Evolutionary conservation across 805 yeast genomes (phyloP).

Genomic region (Candida ascalaphidarum): DNA sequence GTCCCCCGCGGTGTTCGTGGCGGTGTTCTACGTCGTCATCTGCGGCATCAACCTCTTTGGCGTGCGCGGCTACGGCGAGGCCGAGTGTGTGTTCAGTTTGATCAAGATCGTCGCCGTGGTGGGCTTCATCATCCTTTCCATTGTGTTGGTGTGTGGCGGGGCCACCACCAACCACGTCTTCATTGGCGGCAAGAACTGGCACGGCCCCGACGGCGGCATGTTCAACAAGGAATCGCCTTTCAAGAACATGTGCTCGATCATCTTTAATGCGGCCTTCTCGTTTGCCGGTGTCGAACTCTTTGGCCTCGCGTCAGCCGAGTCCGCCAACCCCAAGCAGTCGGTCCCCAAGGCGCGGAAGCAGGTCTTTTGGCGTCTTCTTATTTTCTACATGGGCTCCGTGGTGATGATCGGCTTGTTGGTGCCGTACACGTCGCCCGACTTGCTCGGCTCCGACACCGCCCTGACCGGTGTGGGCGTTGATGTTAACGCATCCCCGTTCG

Average conservation of each 20-base stretch:
- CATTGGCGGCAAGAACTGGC: conserved; percentile 55
- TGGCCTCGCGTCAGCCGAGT: conserved; percentile 63
- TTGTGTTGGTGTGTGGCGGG: conserved; percentile 53
- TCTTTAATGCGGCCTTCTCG: conserved; percentile 56
- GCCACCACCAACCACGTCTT: conserved; percentile 42
- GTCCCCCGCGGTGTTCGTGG: conserved; percentile 48
- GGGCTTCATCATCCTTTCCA: conserved; percentile 50
- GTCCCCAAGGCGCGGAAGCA: conserved; percentile 60
- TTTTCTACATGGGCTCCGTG: conserved; percentile 49
- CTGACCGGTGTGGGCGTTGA: neutral
- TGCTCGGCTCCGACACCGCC: conserved; percentile 11
- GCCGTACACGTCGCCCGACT: conserved; percentile 12
- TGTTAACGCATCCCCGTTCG: conserved; percentile 21
- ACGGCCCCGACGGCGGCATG: conserved; percentile 44
- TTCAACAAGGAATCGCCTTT: conserved; percentile 33
- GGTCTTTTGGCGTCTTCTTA: conserved; percentile 54
- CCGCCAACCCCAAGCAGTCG: conserved; percentile 50
- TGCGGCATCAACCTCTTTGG: conserved; percentile 50
- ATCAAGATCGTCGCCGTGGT: conserved; percentile 49
- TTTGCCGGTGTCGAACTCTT: conserved; percentile 61
- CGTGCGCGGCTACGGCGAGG: conserved; percentile 62
- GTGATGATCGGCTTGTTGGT: conserved; percentile 51
- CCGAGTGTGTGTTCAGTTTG: conserved; percentile 49
- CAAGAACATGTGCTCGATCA: conserved; percentile 54
- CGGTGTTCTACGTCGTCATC: conserved; percentile 45